These are phyloP conservation scores for Albophoma yamanashiensis DNA, from an alignment of 2,329 filamentous ascomycete species.

Conservation along the genomic window DNA sequence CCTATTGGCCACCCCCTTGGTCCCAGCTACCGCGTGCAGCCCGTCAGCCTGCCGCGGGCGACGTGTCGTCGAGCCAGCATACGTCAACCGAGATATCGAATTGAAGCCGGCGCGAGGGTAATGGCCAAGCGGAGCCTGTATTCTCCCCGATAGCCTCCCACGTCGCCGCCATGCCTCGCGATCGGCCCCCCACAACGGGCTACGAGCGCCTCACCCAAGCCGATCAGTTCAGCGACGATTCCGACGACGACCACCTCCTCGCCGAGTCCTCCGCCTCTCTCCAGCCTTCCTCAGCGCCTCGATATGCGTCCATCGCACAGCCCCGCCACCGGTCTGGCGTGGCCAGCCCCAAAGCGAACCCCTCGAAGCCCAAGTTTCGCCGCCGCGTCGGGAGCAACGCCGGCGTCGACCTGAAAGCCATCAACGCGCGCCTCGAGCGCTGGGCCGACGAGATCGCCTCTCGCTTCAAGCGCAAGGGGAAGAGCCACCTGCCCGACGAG, in stretches of 20 bases:
- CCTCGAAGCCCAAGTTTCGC: constrained; percentile 29
- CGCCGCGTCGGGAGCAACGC: constrained; percentile 57
- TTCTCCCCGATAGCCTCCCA: not conserved
- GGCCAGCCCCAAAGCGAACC: constrained; percentile 37
- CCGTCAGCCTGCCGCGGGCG: not conserved
- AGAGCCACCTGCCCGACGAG: constrained; percentile 62
- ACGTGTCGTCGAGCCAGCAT: not conserved
- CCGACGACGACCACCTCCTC: constrained; percentile 52
- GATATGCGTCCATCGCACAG: constrained; percentile 54
- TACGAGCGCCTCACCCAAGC: constrained; percentile 80
- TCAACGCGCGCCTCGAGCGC: constrained; percentile 86
- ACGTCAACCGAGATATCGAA: not conserved
- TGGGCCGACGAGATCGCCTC: constrained; percentile 98
- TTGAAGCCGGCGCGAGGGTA: not conserved
- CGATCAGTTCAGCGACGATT: constrained; percentile 63
- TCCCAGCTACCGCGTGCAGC: not conserved
- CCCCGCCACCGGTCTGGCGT: constrained; percentile 51
- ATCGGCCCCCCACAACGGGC: constrained; percentile 63
- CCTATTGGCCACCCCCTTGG: not conserved
- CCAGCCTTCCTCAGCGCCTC: constrained; percentile 46
- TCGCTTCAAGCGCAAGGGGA: constrained; percentile 85
- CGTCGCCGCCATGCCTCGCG: constrained; percentile 45
- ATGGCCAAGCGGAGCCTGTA: not conserved
- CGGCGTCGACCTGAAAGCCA: constrained; percentile 94
- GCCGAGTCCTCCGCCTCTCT: constrained; percentile 43